Base-by-base conservation (phyloP, 192 early-diverging fungal species). In the Coemansia aciculifera region DNA sequence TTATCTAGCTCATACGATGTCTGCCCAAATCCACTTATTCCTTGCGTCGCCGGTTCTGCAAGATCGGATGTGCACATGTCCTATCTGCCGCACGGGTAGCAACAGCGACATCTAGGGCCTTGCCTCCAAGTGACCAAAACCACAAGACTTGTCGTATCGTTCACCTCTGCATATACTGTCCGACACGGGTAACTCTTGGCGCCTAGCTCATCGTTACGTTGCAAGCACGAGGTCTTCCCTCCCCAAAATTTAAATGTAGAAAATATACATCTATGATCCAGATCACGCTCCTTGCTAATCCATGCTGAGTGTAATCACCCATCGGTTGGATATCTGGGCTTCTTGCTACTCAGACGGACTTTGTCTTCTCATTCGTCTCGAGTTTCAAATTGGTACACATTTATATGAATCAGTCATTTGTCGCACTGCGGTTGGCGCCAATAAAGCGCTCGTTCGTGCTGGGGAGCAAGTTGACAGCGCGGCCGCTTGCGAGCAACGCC, bases 61-160 rank as follows among this genome's bases (percentile, higher is more conserved):
- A 7, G 68, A 75, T 32, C 78, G 78, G 37, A 80, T 80, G 78
- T 80, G 78, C 49, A 74, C 78, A 8, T 80, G 78, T 21, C 78
- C 78, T 17, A 75, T 80, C 34, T 80, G 78, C 69, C 72, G 69
- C 13, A 75, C 64, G 6, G 73, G 69, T 46, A 66, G 48, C 38
- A 68, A 75, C 63, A 59, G 63, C 69, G 78, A 80, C 59, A 59
- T 31, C 62, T 77, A 54, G 51, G 27, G 3, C 27, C 9, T 10
- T 2, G 19, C 7, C 19, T 49, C 9, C 19, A 8, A 49, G n/a
- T 21, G n/a, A 19, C 46, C 21, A 13, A 29, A 13, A 5, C 13
- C 24, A 27, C 51, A 12, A 54, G 51, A 13, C 46, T 8, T 3
- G 9, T 21, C 2, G 21, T 10, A 17, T 5, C 42, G 5, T 17